Conservation (phyloP, 1,284 basidiomycete genomes). For the Mycena sp. region DNA sequence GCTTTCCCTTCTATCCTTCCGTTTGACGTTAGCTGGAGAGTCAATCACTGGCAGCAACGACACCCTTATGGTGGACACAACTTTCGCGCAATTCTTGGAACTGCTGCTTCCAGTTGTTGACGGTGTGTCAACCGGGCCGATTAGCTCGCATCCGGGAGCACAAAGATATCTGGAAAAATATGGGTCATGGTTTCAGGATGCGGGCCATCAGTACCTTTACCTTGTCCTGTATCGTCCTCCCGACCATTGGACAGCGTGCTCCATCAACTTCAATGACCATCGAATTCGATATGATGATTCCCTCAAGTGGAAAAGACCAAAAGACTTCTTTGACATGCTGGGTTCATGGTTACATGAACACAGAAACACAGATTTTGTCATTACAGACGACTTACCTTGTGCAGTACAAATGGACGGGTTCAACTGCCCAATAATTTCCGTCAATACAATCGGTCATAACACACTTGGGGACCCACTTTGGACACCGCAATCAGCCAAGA, state of each 20-base stretch:
- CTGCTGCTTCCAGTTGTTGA: background rate
- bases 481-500: too few species aligned
- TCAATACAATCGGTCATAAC: too few species aligned
- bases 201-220: background rate
- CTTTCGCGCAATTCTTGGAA: constrained; percentile 1
- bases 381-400: constrained; percentile 9
- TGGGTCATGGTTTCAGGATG: background rate
- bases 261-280: background rate
- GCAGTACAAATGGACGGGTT: constrained; percentile 7
- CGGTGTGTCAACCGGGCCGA: background rate
- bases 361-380: background rate
- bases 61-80: background rate
- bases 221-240: constrained; percentile 4
- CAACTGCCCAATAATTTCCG: too few species aligned
- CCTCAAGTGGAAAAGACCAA: background rate
- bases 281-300: constrained; percentile 7
- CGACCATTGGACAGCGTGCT: constrained; percentile 9
- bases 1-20: background rate
- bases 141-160: background rate
- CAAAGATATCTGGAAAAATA: too few species aligned
- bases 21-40: too few species aligned
- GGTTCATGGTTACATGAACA: background rate
- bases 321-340: constrained; percentile 1
- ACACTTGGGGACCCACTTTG: too few species aligned
- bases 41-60: too few species aligned